Conservation (phyloP, 1,284 basidiomycete species). For the Vanrija sp. region DNA sequence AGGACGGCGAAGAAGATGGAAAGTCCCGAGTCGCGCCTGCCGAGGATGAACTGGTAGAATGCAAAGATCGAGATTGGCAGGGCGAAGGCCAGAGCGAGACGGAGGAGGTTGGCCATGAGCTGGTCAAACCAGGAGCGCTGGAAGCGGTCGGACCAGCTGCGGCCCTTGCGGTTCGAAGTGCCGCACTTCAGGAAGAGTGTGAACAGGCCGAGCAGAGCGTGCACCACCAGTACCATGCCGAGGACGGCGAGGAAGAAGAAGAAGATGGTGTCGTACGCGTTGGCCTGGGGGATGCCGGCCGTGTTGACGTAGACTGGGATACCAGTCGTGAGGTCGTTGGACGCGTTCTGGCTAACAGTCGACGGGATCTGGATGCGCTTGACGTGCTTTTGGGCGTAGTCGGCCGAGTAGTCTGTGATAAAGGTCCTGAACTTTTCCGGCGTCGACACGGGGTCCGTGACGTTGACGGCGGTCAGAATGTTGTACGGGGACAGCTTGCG, state of each 20-base stretch:
- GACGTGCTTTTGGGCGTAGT: neutral
- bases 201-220: slow-evolving; percentile 57
- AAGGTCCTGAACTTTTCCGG: neutral
- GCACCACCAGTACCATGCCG: slow-evolving; percentile 56
- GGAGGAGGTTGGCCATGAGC: slow-evolving; percentile 42
- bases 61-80: slow-evolving; percentile 70
- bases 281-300: slow-evolving; percentile 67
- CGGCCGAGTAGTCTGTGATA: neutral
- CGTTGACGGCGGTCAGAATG: slow-evolving; percentile 10
- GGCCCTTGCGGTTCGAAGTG: slow-evolving; percentile 1
- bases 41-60: slow-evolving; percentile 83
- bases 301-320: slow-evolving; percentile 75
- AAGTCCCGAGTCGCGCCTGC: slow-evolving; percentile 67
- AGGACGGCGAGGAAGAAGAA: slow-evolving; percentile 63
- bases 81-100: slow-evolving; percentile 59
- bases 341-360: slow-evolving; percentile 54
- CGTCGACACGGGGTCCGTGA: neutral
- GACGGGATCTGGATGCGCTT: slow-evolving; percentile 58
- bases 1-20: slow-evolving; percentile 62
- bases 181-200: slow-evolving; percentile 18
- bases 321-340: slow-evolving; percentile 59
- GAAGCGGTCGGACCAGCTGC: slow-evolving; percentile 23
- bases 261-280: slow-evolving; percentile 80
- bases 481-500: slow-evolving; percentile 75
- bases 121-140: neutral